Evolutionary conservation across 345 rosid species (phyloP), one percentile per base, ranked within the genome.

Genomic region (Citrus hindsii): DNA sequence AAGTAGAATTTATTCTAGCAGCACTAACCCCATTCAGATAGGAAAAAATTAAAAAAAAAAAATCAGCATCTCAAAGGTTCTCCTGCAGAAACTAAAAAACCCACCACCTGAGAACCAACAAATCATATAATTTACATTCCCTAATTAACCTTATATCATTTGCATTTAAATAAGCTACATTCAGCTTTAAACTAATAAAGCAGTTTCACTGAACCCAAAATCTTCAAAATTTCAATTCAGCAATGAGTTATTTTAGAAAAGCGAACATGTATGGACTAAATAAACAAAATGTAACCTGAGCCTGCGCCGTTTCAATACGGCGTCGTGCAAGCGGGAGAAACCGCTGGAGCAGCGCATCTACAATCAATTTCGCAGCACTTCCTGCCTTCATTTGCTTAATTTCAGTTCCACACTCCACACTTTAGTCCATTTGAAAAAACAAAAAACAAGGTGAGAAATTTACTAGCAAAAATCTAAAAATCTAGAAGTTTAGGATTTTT

Each of bases 221-320:
- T 19, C 46, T 35, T 33, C 69, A 35, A 9, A 66, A 33, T 66
- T 66, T 6, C 74, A 51, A 27, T 37, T 33, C 30, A 58, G 18
- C 33, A 64, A n/a, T 5, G 32, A 58, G 19, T 35, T 35, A 3
- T 33, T 37, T 58, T 21, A 24, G 18, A 6, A 66, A 35, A 9
- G 25, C 37, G 28, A 66, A 37, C 48, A 22, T 9, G 48, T 9
- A 66, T 7, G 9, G 22, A 66, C 48, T 21, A 66, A 66, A 16
- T 66, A 9, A 66, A 59, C 76, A 35, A 64, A 46, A 75, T 9
- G 42, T 10, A 28, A 95, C 98, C 97, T 96, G 99, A 76, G 97
- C 98, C 80, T 96, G 99, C 76, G 99, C 99, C 5, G 99, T 96
- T 85, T 96, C 98, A 77, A 96, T 94, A 78, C 97, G 97, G 27